Base-by-base conservation (phyloP, 805 yeast species). In the Saccharomycopsis fermentans region DNA sequence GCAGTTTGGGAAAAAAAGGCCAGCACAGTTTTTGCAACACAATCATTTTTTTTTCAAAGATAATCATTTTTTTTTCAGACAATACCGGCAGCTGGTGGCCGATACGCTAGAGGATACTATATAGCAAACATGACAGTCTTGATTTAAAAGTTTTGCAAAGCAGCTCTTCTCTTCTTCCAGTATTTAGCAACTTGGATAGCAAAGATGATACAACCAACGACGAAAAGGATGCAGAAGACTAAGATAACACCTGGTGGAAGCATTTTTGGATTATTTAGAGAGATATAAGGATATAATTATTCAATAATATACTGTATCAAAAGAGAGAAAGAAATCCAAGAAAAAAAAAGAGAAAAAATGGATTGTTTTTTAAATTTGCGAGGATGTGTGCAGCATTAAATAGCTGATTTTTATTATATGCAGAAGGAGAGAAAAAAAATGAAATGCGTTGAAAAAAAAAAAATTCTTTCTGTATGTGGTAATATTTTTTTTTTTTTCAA, bases 221-320 rank as follows among this genome's bases (percentile, higher is more conserved):
- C 71, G 59, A 70, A 70, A 58, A 72, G 47, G 62, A 71, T 67
- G 62, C 70, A 65, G 74, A 83, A 82, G 65, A 84, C 89, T 71
- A 83, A 77, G 72, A 83, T 83, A 75, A 84, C 88, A 74, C 89
- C 89, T 64, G 83, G 77, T 72, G 89, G 87, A 69, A 83, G 77
- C 86, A 82, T 83, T 69, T 68, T 27, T 4, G 32, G 32, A 27
- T 27, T 27, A 27, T 27, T 68, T 61, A 63, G 58, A 58, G 63
- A 35, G 36, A 2, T 54, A 54, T 37, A 21, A 14, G 39, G 36
- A 54, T 19, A 21, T 34, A 14, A n/a, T 8, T 19, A 40, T 27
- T 19, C 19, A 32, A 37, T 11, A 52, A 52, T 32, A 32, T 4
- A 14, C 9, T 6, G 9, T 6, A 32, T 9, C 35, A 32, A 32